Conservation (phyloP, 2,329 filamentous ascomycete species). For the Endothia cerciana region DNA sequence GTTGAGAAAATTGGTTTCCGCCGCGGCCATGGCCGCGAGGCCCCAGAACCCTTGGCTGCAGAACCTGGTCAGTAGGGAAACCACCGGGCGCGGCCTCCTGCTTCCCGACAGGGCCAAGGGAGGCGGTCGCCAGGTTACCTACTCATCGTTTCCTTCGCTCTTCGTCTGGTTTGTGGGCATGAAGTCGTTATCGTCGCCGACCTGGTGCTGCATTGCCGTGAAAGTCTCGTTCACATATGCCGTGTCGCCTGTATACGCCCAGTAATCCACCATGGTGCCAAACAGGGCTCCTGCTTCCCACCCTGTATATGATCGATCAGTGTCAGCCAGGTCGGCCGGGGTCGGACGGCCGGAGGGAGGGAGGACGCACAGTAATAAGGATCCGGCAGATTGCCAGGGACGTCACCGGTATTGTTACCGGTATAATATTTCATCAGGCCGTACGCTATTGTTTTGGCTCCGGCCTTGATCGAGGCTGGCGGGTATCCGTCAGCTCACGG, state of each 20-base stretch:
- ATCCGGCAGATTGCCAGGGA: conserved; percentile 31
- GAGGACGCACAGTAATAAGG: conserved; percentile 49
- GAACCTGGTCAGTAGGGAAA: conserved; percentile 45
- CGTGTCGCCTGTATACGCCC: conserved; percentile 62
- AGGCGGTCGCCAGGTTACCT: conserved; percentile 42
- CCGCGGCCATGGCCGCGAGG: conserved; percentile 69
- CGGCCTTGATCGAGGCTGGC: conserved; percentile 28
- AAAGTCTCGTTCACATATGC: conserved; percentile 60
- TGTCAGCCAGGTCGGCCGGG: conserved; percentile 41
- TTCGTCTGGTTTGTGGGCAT: conserved; percentile 59
- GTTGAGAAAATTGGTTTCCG: conserved; percentile 69
- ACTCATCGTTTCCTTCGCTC: conserved; percentile 66
- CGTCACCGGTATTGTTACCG: conserved; percentile 31
- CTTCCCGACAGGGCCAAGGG: too few species aligned
- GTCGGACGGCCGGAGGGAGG: conserved; percentile 36
- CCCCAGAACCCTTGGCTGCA: conserved; percentile 75
- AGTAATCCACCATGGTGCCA: conserved; percentile 67
- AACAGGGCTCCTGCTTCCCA: conserved; percentile 75
- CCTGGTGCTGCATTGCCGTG: conserved; percentile 56
- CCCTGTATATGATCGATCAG: conserved; percentile 52
- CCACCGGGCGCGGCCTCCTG: background rate
- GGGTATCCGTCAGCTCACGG: conserved; percentile 13
- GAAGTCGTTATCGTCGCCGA: conserved; percentile 56
- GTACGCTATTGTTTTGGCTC: conserved; percentile 29
- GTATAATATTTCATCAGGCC: conserved; percentile 31